These are phyloP conservation scores for Pleurotus ostreatus DNA, from an alignment of 768 basidiomycete genomes.

Conservation along the genomic window DNA sequence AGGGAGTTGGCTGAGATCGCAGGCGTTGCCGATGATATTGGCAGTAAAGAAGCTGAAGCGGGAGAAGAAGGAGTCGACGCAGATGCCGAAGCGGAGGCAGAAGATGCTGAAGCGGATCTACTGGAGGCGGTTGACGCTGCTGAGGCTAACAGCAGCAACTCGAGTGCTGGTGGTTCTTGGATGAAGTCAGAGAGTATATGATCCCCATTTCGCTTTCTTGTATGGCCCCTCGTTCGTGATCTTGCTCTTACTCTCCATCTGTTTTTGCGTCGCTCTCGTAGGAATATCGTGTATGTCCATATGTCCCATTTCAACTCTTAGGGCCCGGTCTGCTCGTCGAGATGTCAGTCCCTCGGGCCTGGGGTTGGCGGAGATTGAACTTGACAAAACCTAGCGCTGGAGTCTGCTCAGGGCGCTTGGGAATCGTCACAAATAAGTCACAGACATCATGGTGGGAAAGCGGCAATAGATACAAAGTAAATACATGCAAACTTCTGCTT, in stretches of 20 bases:
- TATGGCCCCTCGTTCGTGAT: neutral
- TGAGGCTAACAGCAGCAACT: slow-evolving; percentile 36
- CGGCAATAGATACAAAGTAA: no score
- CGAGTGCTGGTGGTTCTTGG: slow-evolving; percentile 18
- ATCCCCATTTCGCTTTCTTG: neutral
- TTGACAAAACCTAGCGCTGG: no score
- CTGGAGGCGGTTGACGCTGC: slow-evolving; percentile 50
- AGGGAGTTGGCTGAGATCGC: slow-evolving; percentile 15
- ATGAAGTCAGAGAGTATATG: slow-evolving; percentile 12
- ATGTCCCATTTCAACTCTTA: no score
- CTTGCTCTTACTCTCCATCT: neutral
- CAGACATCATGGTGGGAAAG: no score
- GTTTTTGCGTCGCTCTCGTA: no score
- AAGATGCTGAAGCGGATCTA: slow-evolving; percentile 41
- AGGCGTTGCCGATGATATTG: slow-evolving; percentile 25
- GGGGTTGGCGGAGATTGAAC: no score
- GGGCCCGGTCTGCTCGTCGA: no score
- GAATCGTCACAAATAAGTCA: no score
- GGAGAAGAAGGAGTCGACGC: slow-evolving; percentile 25
- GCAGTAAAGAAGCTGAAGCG: slow-evolving; percentile 12
- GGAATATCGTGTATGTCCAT: no score
- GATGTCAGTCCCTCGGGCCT: no score
- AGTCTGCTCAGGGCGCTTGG: no score
- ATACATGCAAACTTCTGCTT: no score
- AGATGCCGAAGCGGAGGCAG: slow-evolving; percentile 23